Conservation (phyloP, 495 filamentous ascomycete species). For the Penicillium chermesinum region DNA sequence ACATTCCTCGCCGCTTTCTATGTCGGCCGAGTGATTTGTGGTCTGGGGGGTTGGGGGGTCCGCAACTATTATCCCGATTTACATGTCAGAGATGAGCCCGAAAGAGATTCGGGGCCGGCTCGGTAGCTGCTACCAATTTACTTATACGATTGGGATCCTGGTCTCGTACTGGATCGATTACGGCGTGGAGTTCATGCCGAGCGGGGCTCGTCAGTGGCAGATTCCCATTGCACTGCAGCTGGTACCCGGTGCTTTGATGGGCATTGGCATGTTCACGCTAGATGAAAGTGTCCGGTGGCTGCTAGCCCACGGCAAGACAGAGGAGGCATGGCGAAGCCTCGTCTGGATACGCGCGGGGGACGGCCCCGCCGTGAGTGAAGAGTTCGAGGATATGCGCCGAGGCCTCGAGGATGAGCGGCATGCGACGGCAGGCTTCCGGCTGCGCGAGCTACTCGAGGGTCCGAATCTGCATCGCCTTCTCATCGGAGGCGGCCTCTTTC, state of each 20-base stretch:
- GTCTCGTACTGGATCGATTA: conserved; percentile 53
- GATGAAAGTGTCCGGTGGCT: conserved; percentile 51
- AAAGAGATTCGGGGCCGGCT: conserved; percentile 50
- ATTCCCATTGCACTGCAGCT: conserved; percentile 51
- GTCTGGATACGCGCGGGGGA: conserved; percentile 45
- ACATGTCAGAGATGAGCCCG: conserved; percentile 52
- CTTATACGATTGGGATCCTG: conserved; percentile 49
- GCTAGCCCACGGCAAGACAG: conserved; percentile 36
- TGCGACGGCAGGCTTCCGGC: conserved; percentile 36
- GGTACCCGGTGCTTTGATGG: conserved; percentile 45
- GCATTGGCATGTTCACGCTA: conserved; percentile 44
- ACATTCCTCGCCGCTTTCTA: conserved; percentile 42
- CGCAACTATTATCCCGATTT: conserved; percentile 54
- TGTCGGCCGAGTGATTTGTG: conserved; percentile 46
- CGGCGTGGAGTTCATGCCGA: conserved; percentile 50
- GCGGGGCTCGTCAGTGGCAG: conserved; percentile 49
- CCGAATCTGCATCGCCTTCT: conserved; percentile 39
- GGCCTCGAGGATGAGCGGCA: conserved; percentile 41
- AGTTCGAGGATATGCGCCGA: conserved; percentile 43
- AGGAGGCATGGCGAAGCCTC: conserved; percentile 41
- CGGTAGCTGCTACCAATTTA: conserved; percentile 49
- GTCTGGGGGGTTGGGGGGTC: conserved; percentile 54
- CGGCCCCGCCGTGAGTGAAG: conserved; percentile 29
- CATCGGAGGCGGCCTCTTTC: conserved; percentile 37
- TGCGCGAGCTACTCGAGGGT: conserved; percentile 38